Percentiles rank a stretch among this genome's conserved stretches.
Evolutionary conservation across 2,329 filamentous ascomycete species (phyloP).

Genomic region (Epichloe baconii): DNA sequence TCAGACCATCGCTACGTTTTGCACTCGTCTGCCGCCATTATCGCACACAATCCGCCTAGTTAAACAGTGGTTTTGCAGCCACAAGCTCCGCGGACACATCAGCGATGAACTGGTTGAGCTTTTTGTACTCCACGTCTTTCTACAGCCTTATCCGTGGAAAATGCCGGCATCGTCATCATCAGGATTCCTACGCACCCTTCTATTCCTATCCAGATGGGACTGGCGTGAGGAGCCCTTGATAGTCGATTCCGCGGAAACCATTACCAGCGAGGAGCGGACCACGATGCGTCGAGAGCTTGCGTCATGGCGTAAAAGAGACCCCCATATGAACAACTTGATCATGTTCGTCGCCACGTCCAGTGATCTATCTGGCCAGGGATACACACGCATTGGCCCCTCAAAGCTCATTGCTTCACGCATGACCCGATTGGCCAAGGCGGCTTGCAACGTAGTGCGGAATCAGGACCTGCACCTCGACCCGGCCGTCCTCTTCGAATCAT

Average conservation of each 20-base stretch:
- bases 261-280: slow-evolving; percentile 47
- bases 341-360: slow-evolving; percentile 71
- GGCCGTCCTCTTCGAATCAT: slow-evolving; percentile 53
- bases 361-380: slow-evolving; percentile 66
- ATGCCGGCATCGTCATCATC: slow-evolving; percentile 63
- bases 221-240: slow-evolving; percentile 77
- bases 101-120: slow-evolving; percentile 75
- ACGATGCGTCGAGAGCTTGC: slow-evolving; percentile 60
- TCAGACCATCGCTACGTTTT: slow-evolving; percentile 67
- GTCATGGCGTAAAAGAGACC: slow-evolving; percentile 78
- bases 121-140: slow-evolving; percentile 63
- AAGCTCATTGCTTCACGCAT: slow-evolving; percentile 77
- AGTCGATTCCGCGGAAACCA: slow-evolving; percentile 53
- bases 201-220: slow-evolving; percentile 77
- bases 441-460: slow-evolving; percentile 46
- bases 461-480: slow-evolving; percentile 38
- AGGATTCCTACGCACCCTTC: slow-evolving; percentile 69
- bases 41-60: slow-evolving; percentile 72
- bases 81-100: slow-evolving; percentile 68
- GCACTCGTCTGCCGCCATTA: slow-evolving; percentile 66
- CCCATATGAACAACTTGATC: slow-evolving; percentile 70
- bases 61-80: slow-evolving; percentile 80
- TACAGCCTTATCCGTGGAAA: slow-evolving; percentile 70
- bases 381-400: slow-evolving; percentile 58
- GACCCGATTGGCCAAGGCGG: slow-evolving; percentile 67